These are phyloP conservation scores for Wickerhamomyces sp. DNA, from an alignment of 1,139 yeast species.

Conservation along the genomic window DNA sequence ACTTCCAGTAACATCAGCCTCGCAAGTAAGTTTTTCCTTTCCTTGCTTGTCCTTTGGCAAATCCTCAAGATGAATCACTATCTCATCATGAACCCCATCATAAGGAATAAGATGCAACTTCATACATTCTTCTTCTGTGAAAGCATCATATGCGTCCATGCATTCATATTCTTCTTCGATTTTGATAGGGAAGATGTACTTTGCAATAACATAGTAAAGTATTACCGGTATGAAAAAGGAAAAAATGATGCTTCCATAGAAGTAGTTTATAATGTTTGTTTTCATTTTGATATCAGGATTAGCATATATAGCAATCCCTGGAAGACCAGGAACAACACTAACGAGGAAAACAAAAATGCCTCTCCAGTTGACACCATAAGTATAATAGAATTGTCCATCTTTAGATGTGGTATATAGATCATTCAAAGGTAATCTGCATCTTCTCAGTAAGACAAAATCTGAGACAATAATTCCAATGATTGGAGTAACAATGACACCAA, in stretches of 20 bases:
- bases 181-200: constrained; percentile 21
- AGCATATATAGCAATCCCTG: constrained; percentile 26
- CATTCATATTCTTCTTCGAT: constrained; percentile 15
- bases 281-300: constrained; percentile 18
- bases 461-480: constrained; percentile 30
- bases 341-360: constrained; percentile 22
- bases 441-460: constrained; percentile 30
- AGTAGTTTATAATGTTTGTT: constrained; percentile 18
- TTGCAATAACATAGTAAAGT: constrained; percentile 18
- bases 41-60: constrained; percentile 1
- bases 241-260: constrained; percentile 22
- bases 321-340: constrained; percentile 25
- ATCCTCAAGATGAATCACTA: constrained; percentile 4
- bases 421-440: constrained; percentile 26
- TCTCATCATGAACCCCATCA: constrained; percentile 13
- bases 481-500: constrained; percentile 32
- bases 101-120: constrained; percentile 16
- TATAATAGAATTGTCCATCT: constrained; percentile 27
- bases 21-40: not conserved
- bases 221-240: constrained; percentile 21
- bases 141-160: constrained; percentile 23
- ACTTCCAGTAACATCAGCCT: not conserved
- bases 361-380: constrained; percentile 27
- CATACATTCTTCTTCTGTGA: constrained; percentile 24
- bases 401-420: constrained; percentile 27